phyloP scores from a whole-genome alignment of 257 asterid genomes.

The Salvia splendens region DNA sequence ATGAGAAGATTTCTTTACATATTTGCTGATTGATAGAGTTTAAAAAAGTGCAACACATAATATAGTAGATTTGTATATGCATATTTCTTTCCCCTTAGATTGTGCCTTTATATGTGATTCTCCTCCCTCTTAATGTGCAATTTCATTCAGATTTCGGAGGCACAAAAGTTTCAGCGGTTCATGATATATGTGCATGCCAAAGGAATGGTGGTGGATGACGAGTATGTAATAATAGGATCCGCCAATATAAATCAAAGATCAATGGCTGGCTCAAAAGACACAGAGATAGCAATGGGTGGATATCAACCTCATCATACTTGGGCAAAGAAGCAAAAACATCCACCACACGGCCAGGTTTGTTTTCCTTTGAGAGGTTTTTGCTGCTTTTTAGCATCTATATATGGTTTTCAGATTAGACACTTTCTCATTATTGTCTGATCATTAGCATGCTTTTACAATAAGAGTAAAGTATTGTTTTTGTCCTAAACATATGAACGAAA shows the following conservation, averaged over 20 bases:
- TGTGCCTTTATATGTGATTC: background rate
- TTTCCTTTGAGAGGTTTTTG: constrained; percentile 18
- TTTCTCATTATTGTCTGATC: constrained; percentile 1
- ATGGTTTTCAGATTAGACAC: constrained; percentile 4
- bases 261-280: constrained; percentile 89
- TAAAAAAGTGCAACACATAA: background rate
- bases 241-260: constrained; percentile 95
- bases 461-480: too few relatives aligned
- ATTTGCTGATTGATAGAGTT: too few relatives aligned
- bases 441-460: background rate
- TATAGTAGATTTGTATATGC: constrained; percentile 2
- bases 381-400: constrained; percentile 4
- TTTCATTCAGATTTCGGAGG: constrained; percentile 60
- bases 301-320: constrained; percentile 81
- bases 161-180: constrained; percentile 67
- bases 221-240: constrained; percentile 79
- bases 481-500: too few relatives aligned
- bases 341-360: constrained; percentile 87
- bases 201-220: constrained; percentile 94
- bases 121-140: background rate
- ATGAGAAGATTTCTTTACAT: too few relatives aligned
- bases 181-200: constrained; percentile 96
- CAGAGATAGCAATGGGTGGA: constrained; percentile 95
- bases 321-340: constrained; percentile 54
- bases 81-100: background rate